Percentiles rank a stretch among this genome's conserved stretches.
These are phyloP conservation scores for Flaveria linearis DNA, from an alignment of 129 eudicot species.

Conservation along the genomic window DNA sequence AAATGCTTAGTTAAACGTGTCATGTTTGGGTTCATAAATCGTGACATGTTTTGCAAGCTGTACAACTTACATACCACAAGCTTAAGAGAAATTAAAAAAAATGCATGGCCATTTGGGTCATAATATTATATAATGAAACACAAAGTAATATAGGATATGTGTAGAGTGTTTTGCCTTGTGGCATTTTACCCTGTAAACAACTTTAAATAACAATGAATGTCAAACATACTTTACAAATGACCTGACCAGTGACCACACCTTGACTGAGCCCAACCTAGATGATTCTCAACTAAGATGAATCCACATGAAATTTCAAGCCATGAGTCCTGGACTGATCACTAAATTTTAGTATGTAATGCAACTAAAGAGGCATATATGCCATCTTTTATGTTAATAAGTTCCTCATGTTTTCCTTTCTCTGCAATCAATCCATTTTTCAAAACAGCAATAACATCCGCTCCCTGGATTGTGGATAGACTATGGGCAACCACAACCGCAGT, in stretches of 20 bases:
- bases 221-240: not conserved
- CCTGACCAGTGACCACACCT: not conserved
- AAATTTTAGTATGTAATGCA: slow-evolving; percentile 18
- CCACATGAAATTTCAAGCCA: not conserved
- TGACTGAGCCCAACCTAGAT: not conserved
- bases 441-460: slow-evolving; percentile 33
- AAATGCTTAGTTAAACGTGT: not conserved
- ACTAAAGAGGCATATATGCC: slow-evolving; percentile 42
- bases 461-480: slow-evolving; percentile 31
- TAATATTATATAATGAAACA: not conserved
- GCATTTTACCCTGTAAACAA: not conserved
- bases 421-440: slow-evolving; percentile 34
- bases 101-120: not conserved
- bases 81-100: too few species aligned
- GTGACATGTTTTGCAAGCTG: not conserved
- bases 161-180: not conserved
- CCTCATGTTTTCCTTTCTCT: slow-evolving; percentile 38
- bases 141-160: not conserved
- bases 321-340: not conserved
- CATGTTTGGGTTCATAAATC: not conserved
- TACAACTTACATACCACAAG: not conserved
- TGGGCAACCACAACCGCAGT: slow-evolving; percentile 43
- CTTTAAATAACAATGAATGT: not conserved
- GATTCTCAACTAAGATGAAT: not conserved
- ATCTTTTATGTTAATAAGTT: slow-evolving; percentile 20